A percentile compares a stretch with the other conserved stretches of the same genome.
These are phyloP conservation scores for Fusarium dimerum DNA, from an alignment of 2,329 filamentous ascomycete genomes.

Conservation along the genomic window DNA sequence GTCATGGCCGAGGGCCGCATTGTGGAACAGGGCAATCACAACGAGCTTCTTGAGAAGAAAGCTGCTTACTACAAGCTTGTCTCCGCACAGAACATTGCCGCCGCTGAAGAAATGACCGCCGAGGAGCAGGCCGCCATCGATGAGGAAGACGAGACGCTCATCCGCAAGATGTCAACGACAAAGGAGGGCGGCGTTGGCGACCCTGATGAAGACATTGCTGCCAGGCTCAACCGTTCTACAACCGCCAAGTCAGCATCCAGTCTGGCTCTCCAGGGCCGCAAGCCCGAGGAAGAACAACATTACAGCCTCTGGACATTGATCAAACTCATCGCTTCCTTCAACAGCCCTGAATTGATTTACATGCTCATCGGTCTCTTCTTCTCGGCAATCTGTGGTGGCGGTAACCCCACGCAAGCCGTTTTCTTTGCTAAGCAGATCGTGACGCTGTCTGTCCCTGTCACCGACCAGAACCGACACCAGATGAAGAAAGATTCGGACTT, in stretches of 20 bases:
- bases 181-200: conserved; percentile 49
- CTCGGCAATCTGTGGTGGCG: conserved; percentile 75
- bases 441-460: conserved; percentile 59
- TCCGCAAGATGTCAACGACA: conserved; percentile 47
- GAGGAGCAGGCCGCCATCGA: conserved; percentile 55
- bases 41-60: conserved; percentile 68
- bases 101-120: conserved; percentile 53
- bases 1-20: conserved; percentile 87
- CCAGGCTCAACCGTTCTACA: conserved; percentile 56
- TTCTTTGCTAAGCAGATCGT: conserved; percentile 90
- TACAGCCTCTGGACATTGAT: conserved; percentile 77
- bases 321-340: conserved; percentile 79
- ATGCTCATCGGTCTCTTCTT: conserved; percentile 76
- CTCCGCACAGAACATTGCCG: conserved; percentile 80
- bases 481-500: conserved; percentile 76
- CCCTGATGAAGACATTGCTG: conserved; percentile 62
- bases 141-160: conserved; percentile 50
- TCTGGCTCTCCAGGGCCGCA: conserved; percentile 61
- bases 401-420: conserved; percentile 68
- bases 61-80: conserved; percentile 84
- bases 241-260: conserved; percentile 69
- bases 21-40: conserved; percentile 87
- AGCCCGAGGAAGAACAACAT: conserved; percentile 50
- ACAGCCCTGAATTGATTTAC: conserved; percentile 67
- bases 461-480: conserved; percentile 49